A percentile compares a stretch with the other conserved stretches of the same genome.
These are phyloP conservation scores for Primulina eburnea DNA, from an alignment of 257 asterid genomes.

Conservation along the genomic window DNA sequence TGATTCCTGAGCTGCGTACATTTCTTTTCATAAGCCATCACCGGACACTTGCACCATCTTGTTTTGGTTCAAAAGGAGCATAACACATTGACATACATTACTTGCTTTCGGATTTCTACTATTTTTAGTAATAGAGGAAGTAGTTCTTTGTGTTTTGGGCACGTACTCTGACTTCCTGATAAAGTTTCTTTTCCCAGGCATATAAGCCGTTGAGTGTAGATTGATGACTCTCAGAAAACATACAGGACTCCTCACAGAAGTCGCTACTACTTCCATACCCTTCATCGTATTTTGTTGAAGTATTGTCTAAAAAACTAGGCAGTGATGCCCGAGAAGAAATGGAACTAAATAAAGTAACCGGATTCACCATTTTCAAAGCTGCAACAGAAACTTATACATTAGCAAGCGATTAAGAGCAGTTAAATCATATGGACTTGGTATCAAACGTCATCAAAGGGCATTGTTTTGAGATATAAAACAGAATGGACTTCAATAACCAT, in stretches of 20 bases:
- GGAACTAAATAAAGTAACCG: constrained; percentile 75
- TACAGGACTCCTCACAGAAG: constrained; percentile 58
- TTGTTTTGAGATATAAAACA: neutral
- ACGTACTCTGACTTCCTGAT: constrained; percentile 91
- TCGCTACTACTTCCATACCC: constrained; percentile 64
- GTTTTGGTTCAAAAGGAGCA: constrained; percentile 19
- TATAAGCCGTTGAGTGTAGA: constrained; percentile 81
- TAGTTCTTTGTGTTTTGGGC: constrained; percentile 21
- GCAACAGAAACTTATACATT: constrained; percentile 27
- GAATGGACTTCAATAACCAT: neutral
- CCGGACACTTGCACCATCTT: constrained; percentile 86
- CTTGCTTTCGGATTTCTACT: neutral
- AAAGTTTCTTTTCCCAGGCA: constrained; percentile 97
- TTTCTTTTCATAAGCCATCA: constrained; percentile 77
- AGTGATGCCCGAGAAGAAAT: constrained; percentile 81
- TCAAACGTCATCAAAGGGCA: neutral
- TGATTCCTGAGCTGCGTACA: constrained; percentile 65
- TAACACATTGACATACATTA: neutral
- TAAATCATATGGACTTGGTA: constrained; percentile 7
- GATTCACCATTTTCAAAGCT: constrained; percentile 89
- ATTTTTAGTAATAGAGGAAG: neutral
- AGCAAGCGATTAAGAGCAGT: constrained; percentile 19
- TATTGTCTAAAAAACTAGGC: constrained; percentile 57
- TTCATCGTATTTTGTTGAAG: constrained; percentile 55
- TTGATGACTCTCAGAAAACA: constrained; percentile 71